phyloP scores from a whole-genome alignment of 768 basidiomycete species.

The Collybia mongolica region DNA sequence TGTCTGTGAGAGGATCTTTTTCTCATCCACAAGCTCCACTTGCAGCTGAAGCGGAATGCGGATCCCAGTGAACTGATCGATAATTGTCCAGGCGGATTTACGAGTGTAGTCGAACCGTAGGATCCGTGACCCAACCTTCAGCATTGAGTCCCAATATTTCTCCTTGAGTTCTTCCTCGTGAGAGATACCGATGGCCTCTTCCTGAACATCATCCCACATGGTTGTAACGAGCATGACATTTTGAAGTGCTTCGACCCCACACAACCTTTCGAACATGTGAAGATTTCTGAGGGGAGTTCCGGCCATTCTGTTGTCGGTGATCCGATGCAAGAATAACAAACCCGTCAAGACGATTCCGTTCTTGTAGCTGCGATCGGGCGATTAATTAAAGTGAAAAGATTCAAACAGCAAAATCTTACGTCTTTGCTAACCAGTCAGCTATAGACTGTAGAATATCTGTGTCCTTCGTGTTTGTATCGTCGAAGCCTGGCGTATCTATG shows the following conservation, averaged over 20 bases:
- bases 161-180: not conserved
- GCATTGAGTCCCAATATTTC: slow-evolving; percentile 1
- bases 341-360: not conserved
- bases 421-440: slow-evolving; percentile 1
- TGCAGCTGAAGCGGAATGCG: not conserved
- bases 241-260: not conserved
- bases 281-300: not conserved
- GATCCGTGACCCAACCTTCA: not conserved
- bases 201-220: slow-evolving; percentile 2
- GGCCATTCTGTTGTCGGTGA: not conserved
- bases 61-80: not conserved
- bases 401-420: not conserved
- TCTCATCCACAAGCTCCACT: slow-evolving; percentile 1
- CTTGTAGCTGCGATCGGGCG: not conserved
- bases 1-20: not conserved
- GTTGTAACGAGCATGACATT: slow-evolving; percentile 2
- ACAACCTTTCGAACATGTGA: not conserved
- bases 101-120: not conserved
- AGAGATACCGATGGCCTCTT: not conserved
- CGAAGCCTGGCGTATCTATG: slow-evolving; percentile 1
- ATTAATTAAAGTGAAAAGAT: not conserved
- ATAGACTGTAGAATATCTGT: not conserved
- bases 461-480: not conserved
- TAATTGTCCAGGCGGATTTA: slow-evolving; percentile 1
- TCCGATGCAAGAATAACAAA: not conserved